Percentiles rank a stretch among this genome's conserved stretches.
These are phyloP conservation scores for Zygosaccharomyces kombuchaensis DNA, from an alignment of 805 yeast genomes.

Conservation along the genomic window DNA sequence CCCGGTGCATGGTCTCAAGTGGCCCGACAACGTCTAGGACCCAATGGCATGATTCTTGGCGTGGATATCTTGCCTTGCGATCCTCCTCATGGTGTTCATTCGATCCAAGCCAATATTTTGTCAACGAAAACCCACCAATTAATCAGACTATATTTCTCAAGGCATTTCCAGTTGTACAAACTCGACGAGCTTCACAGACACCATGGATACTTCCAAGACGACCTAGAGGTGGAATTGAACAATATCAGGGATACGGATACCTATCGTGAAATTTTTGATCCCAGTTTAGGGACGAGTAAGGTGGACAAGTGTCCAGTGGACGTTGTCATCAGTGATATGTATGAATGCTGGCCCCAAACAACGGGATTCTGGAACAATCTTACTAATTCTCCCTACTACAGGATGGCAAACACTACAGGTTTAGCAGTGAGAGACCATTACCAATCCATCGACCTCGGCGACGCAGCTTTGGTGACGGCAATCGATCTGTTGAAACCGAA, in stretches of 20 bases:
- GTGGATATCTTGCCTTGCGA: slow-evolving; percentile 74
- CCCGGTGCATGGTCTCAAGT: slow-evolving; percentile 97
- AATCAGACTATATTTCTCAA: slow-evolving; percentile 48
- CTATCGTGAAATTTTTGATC: slow-evolving; percentile 24
- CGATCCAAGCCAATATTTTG: slow-evolving; percentile 85
- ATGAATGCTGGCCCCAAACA: slow-evolving; percentile 56
- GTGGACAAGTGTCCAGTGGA: slow-evolving; percentile 46
- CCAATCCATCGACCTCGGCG: slow-evolving; percentile 81
- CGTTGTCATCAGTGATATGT: slow-evolving; percentile 76
- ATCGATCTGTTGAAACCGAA: slow-evolving; percentile 61
- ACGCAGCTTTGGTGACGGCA: slow-evolving; percentile 79
- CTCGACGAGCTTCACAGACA: slow-evolving; percentile 35
- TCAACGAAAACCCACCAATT: slow-evolving; percentile 57
- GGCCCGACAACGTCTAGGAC: slow-evolving; percentile 50
- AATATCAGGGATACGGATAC: slow-evolving; percentile 27
- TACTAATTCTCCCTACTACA: slow-evolving; percentile 73
- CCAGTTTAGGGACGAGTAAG: slow-evolving; percentile 18
- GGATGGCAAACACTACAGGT: slow-evolving; percentile 95
- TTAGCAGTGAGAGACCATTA: slow-evolving; percentile 74
- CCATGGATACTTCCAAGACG: slow-evolving; percentile 23
- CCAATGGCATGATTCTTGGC: slow-evolving; percentile 61
- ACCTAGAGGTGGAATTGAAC: slow-evolving; percentile 18
- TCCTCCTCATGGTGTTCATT: slow-evolving; percentile 76
- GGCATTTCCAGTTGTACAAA: slow-evolving; percentile 27
- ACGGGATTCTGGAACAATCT: slow-evolving; percentile 53